phyloP scores from a whole-genome alignment of 2,329 filamentous ascomycete genomes.

The Colletotrichum ledebouriae region DNA sequence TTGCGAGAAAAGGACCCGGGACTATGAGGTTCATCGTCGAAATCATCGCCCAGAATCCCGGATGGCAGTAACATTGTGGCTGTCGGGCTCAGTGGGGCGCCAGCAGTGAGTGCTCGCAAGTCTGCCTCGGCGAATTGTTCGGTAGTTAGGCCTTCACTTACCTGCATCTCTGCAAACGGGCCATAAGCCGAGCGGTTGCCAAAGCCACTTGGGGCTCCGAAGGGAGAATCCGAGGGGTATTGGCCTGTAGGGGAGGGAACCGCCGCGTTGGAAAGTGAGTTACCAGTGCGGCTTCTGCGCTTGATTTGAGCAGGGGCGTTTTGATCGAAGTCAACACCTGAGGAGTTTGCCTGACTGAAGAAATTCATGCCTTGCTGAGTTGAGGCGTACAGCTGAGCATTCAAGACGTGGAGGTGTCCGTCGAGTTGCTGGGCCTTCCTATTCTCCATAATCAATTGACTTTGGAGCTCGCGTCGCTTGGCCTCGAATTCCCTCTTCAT shows the following conservation, averaged over 20 bases:
- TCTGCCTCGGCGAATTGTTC: constrained; percentile 72
- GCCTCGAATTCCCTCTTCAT: constrained; percentile 69
- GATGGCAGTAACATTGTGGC: constrained; percentile 81
- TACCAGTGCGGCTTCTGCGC: constrained; percentile 63
- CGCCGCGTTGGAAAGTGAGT: constrained; percentile 58
- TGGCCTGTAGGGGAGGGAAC: constrained; percentile 55
- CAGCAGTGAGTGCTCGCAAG: constrained; percentile 70
- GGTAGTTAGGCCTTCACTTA: constrained; percentile 49
- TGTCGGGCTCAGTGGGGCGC: constrained; percentile 82
- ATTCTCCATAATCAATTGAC: constrained; percentile 61
- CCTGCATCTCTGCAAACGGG: constrained; percentile 64
- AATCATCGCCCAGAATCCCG: constrained; percentile 71
- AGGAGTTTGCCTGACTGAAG: constrained; percentile 60
- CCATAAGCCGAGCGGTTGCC: constrained; percentile 64
- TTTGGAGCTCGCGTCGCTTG: constrained; percentile 66
- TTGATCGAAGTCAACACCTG: constrained; percentile 63
- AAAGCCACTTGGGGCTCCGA: constrained; percentile 67
- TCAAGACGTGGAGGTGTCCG: constrained; percentile 60
- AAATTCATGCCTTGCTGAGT: constrained; percentile 59
- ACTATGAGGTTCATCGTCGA: constrained; percentile 71
- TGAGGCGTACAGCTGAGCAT: constrained; percentile 60
- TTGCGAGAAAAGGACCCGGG: constrained; percentile 51
- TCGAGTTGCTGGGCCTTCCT: constrained; percentile 62
- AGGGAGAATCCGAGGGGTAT: constrained; percentile 58
- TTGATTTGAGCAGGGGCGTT: constrained; percentile 58